Conservation (phyloP, 345 rosid genomes). For the Syzygium grande region DNA sequence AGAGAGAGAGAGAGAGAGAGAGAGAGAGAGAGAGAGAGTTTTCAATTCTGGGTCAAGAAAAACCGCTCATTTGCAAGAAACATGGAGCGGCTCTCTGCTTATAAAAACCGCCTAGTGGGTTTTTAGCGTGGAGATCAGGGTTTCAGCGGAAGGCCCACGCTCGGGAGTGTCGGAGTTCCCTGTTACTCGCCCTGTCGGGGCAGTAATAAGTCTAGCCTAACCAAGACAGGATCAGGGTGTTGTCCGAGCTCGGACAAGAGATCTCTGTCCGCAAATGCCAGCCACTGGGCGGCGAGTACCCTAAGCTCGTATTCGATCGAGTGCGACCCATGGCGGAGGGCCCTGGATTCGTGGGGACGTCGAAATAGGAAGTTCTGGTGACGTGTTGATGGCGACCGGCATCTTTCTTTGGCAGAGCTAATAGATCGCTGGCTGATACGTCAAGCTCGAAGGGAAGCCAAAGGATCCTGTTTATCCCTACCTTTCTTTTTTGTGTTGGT, state of each 20-base stretch:
- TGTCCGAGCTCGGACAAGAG: not conserved
- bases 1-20: slow-evolving; percentile 1
- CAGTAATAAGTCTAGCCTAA: not conserved
- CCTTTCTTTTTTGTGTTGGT: not conserved
- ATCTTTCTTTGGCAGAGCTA: not conserved
- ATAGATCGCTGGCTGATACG: not conserved
- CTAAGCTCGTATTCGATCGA: not conserved
- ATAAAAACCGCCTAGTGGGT: not conserved
- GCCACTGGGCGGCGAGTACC: not conserved
- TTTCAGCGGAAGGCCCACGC: not conserved
- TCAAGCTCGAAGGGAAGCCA: not conserved
- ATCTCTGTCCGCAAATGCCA: slow-evolving; percentile 3
- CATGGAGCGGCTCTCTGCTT: not conserved
- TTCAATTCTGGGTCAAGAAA: not conserved
- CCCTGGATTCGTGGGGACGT: slow-evolving; percentile 5
- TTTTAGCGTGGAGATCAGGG: not conserved
- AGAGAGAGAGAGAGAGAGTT: not conserved
- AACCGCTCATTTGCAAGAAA: not conserved
- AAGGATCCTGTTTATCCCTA: not conserved
- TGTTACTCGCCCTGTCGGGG: not conserved
- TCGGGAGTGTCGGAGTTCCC: not conserved
- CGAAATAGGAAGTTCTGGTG: not conserved
- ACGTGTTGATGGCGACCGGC: not conserved
- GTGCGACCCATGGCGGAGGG: not conserved
- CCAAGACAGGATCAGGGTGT: not conserved